phyloP scores from a whole-genome alignment of 257 asterid genomes.

The Forsythia suspensa region DNA sequence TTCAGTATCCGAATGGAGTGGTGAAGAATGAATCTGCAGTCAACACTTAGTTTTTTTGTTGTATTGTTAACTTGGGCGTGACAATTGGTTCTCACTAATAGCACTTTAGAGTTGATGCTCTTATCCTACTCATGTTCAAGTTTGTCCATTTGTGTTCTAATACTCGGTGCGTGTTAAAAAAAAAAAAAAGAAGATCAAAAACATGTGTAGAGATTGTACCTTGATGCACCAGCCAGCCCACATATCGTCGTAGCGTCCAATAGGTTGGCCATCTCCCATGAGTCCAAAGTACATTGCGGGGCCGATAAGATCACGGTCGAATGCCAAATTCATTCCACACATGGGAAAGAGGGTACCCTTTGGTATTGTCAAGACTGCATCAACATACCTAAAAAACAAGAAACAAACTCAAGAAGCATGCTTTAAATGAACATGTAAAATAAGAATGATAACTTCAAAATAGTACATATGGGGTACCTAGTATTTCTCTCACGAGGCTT shows the following conservation, averaged over 20 bases:
- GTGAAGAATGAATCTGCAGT: too few species aligned
- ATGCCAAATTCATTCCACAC: slow-evolving; percentile 93
- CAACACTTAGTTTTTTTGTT: too few species aligned
- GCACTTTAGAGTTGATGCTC: too few species aligned
- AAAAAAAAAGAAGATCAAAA: neutral
- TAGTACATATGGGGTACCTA: slow-evolving; percentile 34
- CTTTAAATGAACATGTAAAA: neutral
- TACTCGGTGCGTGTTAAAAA: too few species aligned
- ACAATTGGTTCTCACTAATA: too few species aligned
- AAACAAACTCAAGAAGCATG: neutral
- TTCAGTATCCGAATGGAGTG: too few species aligned
- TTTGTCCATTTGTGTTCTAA: too few species aligned
- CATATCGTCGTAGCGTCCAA: slow-evolving; percentile 95
- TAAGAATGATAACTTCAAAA: neutral
- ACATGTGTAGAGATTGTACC: slow-evolving; percentile 33
- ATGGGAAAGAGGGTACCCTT: slow-evolving; percentile 91
- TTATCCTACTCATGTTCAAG: too few species aligned
- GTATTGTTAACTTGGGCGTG: too few species aligned
- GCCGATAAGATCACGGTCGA: slow-evolving; percentile 87
- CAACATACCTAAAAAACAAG: slow-evolving; percentile 54
- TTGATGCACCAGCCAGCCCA: slow-evolving; percentile 98
- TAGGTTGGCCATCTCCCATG: slow-evolving; percentile 97
- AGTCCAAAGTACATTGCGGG: slow-evolving; percentile 96
- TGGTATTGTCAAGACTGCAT: slow-evolving; percentile 88
- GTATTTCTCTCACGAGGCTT: slow-evolving; percentile 85